Conservation (phyloP, 768 basidiomycete genomes). For the Auricularia auricula-judae region DNA sequence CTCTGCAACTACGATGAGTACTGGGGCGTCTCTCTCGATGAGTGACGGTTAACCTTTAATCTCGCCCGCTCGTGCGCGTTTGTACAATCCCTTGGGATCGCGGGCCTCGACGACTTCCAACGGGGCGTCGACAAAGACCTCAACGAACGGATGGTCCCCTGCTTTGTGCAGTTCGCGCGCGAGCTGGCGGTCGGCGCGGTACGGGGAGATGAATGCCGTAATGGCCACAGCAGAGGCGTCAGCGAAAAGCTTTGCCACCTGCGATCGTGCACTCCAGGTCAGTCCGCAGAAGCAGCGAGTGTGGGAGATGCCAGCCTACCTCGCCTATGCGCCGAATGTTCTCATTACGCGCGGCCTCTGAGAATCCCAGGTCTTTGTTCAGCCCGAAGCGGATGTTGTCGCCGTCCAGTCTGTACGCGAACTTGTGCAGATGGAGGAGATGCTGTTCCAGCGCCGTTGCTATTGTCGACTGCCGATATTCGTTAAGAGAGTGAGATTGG, state of each 20-base stretch:
- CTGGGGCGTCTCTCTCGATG: too few species aligned
- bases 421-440: slow-evolving; percentile 75
- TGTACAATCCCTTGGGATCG: slow-evolving; percentile 96
- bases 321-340: slow-evolving; percentile 97
- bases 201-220: slow-evolving; percentile 99
- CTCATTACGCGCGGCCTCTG: slow-evolving; percentile 83
- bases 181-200: slow-evolving; percentile 70
- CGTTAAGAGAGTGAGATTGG: neutral
- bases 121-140: slow-evolving; percentile 92
- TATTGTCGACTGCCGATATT: slow-evolving; percentile 71
- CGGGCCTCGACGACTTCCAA: slow-evolving; percentile 78
- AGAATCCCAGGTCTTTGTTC: slow-evolving; percentile 94
- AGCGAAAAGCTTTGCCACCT: slow-evolving; percentile 93
- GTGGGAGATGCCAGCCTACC: slow-evolving; percentile 31
- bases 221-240: slow-evolving; percentile 77
- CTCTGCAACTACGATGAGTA: slow-evolving; percentile 35
- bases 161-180: slow-evolving; percentile 76
- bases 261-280: neutral
- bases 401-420: slow-evolving; percentile 87
- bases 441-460: slow-evolving; percentile 96
- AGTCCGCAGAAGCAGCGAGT: neutral
- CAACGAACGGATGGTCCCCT: slow-evolving; percentile 69
- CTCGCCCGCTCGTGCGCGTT: slow-evolving; percentile 88
- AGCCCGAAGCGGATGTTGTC: slow-evolving; percentile 93
- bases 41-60: slow-evolving; percentile 62